Percentiles rank a stretch among this genome's conserved stretches.
Conservation (phyloP, 1,139 yeast species). For the Zygosaccharomyces pseudobailii region DNA sequence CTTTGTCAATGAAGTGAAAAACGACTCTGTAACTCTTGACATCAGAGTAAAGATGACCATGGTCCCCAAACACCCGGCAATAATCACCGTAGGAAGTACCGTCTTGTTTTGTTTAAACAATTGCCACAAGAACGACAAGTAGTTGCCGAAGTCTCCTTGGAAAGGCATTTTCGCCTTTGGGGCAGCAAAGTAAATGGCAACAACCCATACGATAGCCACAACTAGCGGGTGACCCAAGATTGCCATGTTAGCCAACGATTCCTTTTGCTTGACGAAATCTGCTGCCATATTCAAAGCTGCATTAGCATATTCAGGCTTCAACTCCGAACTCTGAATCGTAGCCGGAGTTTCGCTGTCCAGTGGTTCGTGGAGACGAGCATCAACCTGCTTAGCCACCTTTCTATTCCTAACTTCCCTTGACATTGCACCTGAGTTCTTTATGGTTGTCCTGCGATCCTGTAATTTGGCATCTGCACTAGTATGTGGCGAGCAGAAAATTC, state of each 20-base stretch:
- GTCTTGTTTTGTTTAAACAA: constrained; percentile 24
- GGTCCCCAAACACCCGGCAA: constrained; percentile 6
- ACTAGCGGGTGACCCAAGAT: constrained; percentile 49
- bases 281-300: constrained; percentile 60
- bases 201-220: constrained; percentile 27
- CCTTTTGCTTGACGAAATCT: constrained; percentile 57
- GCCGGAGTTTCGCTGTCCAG: constrained; percentile 48
- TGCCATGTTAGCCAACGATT: constrained; percentile 45
- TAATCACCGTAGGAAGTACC: constrained; percentile 14
- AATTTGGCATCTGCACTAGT: neutral
- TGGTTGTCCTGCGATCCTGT: neutral
- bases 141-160: constrained; percentile 16
- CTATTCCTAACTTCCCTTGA: constrained; percentile 2
- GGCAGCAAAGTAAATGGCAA: constrained; percentile 26
- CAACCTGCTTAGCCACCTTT: constrained; percentile 36
- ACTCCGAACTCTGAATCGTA: constrained; percentile 41
- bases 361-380: constrained; percentile 50
- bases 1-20: constrained; percentile 45
- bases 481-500: neutral
- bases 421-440: neutral
- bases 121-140: constrained; percentile 23
- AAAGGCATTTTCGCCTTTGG: constrained; percentile 21
- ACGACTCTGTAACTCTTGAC: constrained; percentile 35
- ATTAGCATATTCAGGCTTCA: constrained; percentile 54
- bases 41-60: constrained; percentile 25